Base-by-base conservation (phyloP, 1,284 basidiomycete species). In the Schizophyllum amplum region DNA sequence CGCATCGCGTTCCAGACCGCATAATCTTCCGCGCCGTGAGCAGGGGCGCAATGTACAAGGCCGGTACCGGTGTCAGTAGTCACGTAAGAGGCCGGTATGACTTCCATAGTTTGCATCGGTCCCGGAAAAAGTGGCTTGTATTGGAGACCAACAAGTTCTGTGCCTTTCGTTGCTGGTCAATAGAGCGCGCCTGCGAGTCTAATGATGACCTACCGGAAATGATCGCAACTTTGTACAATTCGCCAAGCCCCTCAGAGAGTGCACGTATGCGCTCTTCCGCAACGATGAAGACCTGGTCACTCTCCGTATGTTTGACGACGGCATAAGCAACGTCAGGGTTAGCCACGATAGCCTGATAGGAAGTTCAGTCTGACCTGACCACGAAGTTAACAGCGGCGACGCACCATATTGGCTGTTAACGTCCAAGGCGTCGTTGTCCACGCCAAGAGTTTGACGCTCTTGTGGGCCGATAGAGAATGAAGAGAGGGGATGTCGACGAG, bases 361-460 rank as follows among this genome's bases (percentile, higher is more conserved):
- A 51, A 11, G 42, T 57, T 51, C 53, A 48, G 48, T 55, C 22
- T 24, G 55, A 61, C 54, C 47, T 21, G 20, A 13, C 17, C 42
- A 55, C 26, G 13, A 55, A 54, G 24, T 9, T 48, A n/a, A 11
- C 22, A 15, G n/a, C 6, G 25, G n/a, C 5, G 24, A 61, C 79
- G 50, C 63, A 92, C 93, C 88, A 96, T 94, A 67, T 99, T 99
- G 0, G 93, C 92, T 1, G 92, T 92, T 51, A 99, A 74, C 5
- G 93, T 98, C 96, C 96, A 99, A 0, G 97, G 93, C 0, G 96
- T 99, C 0, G 97, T 99, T 1, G 96, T 99, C 97, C 97, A 99
- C n/a, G 98, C 89, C 26, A 94, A 75, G 9, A 96, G 65, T 20
- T 80, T 78, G 2, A 88, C 69, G 33, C 17, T 68, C 63, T 5